phyloP scores from a whole-genome alignment of 805 yeast genomes.

The Candida takata region DNA sequence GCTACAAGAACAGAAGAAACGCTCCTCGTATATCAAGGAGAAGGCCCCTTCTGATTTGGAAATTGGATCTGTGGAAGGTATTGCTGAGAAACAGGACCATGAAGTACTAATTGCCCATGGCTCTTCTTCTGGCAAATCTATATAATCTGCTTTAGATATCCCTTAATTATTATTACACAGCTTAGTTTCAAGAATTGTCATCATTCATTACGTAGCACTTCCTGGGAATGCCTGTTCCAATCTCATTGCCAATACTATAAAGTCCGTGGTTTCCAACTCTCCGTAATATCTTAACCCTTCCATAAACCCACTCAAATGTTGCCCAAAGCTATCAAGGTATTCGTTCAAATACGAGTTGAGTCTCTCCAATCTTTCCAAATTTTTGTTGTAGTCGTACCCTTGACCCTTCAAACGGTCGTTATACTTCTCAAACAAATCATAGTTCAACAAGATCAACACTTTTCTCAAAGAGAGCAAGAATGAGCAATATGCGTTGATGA shows the following conservation, averaged over 20 bases:
- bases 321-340: slow-evolving; percentile 38
- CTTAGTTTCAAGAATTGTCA: neutral
- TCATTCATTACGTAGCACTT: neutral
- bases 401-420: slow-evolving; percentile 33
- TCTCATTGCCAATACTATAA: slow-evolving; percentile 36
- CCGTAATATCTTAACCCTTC: slow-evolving; percentile 41
- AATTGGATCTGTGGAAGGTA: slow-evolving; percentile 1
- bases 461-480: slow-evolving; percentile 48
- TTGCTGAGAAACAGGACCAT: neutral
- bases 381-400: slow-evolving; percentile 32
- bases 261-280: slow-evolving; percentile 41
- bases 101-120: slow-evolving; percentile 1
- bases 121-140: too few species aligned
- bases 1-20: slow-evolving; percentile 27
- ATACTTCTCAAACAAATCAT: slow-evolving; percentile 33
- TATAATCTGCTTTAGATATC: too few species aligned
- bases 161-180: neutral
- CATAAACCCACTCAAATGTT: slow-evolving; percentile 38
- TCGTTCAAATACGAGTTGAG: slow-evolving; percentile 35
- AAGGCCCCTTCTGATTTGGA: slow-evolving; percentile 2
- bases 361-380: slow-evolving; percentile 33
- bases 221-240: slow-evolving; percentile 29
- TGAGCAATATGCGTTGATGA: slow-evolving; percentile 41
- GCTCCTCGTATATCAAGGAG: neutral
- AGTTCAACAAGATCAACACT: slow-evolving; percentile 43